Conservation (phyloP, 2,329 filamentous ascomycete species). For the Metarhizium anisopliae region DNA sequence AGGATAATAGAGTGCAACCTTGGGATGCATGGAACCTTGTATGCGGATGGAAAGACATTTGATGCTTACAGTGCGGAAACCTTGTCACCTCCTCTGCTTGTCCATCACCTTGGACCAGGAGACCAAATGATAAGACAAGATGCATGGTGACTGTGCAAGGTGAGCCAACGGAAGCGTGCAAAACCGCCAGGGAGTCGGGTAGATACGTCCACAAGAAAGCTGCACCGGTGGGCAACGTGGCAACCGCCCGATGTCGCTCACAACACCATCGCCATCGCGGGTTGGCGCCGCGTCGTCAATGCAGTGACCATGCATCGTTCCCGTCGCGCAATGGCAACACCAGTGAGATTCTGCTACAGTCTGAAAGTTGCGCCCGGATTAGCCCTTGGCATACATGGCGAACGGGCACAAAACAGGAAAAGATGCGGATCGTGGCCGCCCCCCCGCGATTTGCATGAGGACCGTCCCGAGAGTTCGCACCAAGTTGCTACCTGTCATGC, state of each 20-base stretch:
- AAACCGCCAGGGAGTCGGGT: neutral
- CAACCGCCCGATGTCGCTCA: slow-evolving; percentile 2
- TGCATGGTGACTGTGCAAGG: slow-evolving; percentile 1
- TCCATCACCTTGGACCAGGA: neutral
- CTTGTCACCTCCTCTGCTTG: neutral
- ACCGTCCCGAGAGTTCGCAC: neutral
- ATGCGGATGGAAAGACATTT: neutral
- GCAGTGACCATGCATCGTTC: neutral
- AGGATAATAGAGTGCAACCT: neutral
- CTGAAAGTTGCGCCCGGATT: neutral
- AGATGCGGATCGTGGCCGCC: neutral
- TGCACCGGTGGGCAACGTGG: slow-evolving; percentile 4
- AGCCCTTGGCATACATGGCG: neutral
- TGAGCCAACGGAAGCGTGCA: neutral
- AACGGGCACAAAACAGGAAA: neutral
- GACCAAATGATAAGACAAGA: neutral
- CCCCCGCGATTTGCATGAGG: neutral
- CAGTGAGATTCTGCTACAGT: neutral
- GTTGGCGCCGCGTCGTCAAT: neutral
- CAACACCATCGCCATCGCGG: neutral
- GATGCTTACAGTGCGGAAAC: neutral
- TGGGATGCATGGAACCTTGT: neutral
- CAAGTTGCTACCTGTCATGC: neutral
- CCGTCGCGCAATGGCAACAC: neutral
- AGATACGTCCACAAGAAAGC: neutral